phyloP scores from a whole-genome alignment of 1,139 yeast species.

The Suhomyces panamericanus region DNA sequence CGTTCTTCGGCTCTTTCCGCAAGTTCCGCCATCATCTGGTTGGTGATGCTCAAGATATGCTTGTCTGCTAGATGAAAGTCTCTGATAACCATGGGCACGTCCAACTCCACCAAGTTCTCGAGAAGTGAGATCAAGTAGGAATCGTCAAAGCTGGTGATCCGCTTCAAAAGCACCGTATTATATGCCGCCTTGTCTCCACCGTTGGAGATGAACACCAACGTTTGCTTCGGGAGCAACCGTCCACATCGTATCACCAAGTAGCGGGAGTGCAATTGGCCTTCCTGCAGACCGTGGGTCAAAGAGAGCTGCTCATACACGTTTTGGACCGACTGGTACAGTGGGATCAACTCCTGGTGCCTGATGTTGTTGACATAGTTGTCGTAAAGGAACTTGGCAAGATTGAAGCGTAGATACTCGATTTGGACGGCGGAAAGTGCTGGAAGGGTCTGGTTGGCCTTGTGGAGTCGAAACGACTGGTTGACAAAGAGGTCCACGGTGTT shows the following conservation, averaged over 20 bases:
- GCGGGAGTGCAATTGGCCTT: constrained; percentile 9
- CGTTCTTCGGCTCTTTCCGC: constrained; percentile 2
- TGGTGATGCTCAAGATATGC: constrained; percentile 13
- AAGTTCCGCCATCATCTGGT: constrained; percentile 11
- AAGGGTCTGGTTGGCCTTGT: constrained; percentile 11
- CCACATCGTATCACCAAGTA: constrained; percentile 16
- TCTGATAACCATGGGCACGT: constrained; percentile 14
- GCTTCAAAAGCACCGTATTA: constrained; percentile 13
- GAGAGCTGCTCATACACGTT: constrained; percentile 14
- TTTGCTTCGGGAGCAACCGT: constrained; percentile 15
- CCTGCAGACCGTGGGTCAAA: constrained; percentile 8
- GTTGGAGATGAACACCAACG: constrained; percentile 13
- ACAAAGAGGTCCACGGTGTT: constrained; percentile 11
- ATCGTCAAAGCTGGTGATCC: constrained; percentile 9
- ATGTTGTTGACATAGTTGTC: constrained; percentile 6
- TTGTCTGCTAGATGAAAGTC: constrained; percentile 12
- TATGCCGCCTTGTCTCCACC: constrained; percentile 2
- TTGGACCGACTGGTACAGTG: constrained; percentile 12
- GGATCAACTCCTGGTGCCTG: constrained; percentile 13
- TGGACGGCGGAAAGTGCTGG: constrained; percentile 8
- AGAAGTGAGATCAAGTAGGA: constrained; percentile 11
- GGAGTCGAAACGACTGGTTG: constrained; percentile 18
- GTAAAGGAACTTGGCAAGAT: constrained; percentile 11
- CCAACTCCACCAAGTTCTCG: constrained; percentile 13
- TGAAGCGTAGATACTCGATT: constrained; percentile 9